Evolutionary conservation across 805 yeast genomes (phyloP).

Genomic region (Metschnikowia borealis): DNA sequence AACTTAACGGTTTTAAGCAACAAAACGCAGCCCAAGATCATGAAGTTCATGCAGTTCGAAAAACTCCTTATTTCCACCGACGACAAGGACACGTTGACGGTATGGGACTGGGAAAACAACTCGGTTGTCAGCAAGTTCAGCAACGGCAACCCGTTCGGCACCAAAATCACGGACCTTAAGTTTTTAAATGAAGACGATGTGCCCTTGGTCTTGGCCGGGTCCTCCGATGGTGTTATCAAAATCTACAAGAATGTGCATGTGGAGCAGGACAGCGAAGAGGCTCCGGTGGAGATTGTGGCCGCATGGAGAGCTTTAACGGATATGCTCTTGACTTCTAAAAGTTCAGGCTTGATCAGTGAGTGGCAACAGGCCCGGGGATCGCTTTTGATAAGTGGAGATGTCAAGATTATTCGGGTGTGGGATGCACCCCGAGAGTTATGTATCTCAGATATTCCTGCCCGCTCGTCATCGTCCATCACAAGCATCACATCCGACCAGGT

Average conservation of each 20-base stretch:
- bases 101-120: constrained; percentile 81
- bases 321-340: constrained; percentile 70
- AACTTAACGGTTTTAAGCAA: constrained; percentile 58
- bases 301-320: constrained; percentile 95
- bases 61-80: constrained; percentile 75
- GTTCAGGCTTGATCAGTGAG: constrained; percentile 81
- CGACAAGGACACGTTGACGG: constrained; percentile 75
- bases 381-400: constrained; percentile 89
- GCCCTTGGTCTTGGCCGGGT: constrained; percentile 80
- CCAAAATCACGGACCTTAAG: constrained; percentile 81
- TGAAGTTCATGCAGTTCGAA: constrained; percentile 88
- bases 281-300: constrained; percentile 57
- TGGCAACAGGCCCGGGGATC: constrained; percentile 98
- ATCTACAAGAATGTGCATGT: constrained; percentile 71
- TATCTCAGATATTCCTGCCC: constrained; percentile 81
- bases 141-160: constrained; percentile 82
- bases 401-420: constrained; percentile 87
- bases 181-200: constrained; percentile 89
- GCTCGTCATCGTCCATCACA: constrained; percentile 85
- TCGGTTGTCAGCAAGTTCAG: constrained; percentile 64
- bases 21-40: constrained; percentile 71
- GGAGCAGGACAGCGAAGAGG: constrained; percentile 22
- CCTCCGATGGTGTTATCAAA: constrained; percentile 91
- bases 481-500: constrained; percentile 92
- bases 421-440: constrained; percentile 94